Evolutionary conservation across 2,329 filamentous ascomycete species (phyloP), one percentile per base, ranked within the genome.

Genomic region (Alternaria postmessia): DNA sequence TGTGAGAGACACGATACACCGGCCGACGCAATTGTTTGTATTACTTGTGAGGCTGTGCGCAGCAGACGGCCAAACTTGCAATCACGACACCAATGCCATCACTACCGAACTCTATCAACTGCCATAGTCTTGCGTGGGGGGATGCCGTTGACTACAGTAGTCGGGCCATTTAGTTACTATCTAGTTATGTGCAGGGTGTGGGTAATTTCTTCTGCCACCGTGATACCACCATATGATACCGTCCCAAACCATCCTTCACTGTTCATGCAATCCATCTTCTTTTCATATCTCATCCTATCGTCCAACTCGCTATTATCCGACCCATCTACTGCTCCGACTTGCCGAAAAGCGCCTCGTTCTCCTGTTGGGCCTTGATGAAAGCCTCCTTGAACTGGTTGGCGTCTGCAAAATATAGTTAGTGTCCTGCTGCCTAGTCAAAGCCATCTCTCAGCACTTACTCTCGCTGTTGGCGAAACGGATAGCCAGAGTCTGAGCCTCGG

Each of bases 381-480:
- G 93, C 90, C 69, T 98, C 94, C 87, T 97, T 98, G 89, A 99
- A 98, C 63, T 89, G 85, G 81, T 97, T 96, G 85, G 95, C 95
- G 77, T 98, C 93, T 97, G 57, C 12, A 38, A 30, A 39, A 54
- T 53, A 32, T 36, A 39, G 61, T 77, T 66, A 67, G 70, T 80
- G 69, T 78, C 74, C 44, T 39, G 28, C 16, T 41, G 11, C 52
- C 32, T 11, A 28, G 26, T 28, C 12, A 3, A 18, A n/a, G n/a
- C 42, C 16, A 26, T 43, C 87, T 91, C 79, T 18, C 6, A 18
- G 18, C 18, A 71, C 75, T 70, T 86, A 97, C 93, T 98, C 79
- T 99, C 95, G 71, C 92, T 90, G 86, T 98, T 99, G 83, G 91
- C 94, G 76, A 99, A 97, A 71, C 95, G 93, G 75, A 99, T 98